Percentiles rank a stretch among this genome's conserved stretches.
These are phyloP conservation scores for Nicotiana noctiflora DNA, from an alignment of 257 asterid genomes.

Conservation along the genomic window DNA sequence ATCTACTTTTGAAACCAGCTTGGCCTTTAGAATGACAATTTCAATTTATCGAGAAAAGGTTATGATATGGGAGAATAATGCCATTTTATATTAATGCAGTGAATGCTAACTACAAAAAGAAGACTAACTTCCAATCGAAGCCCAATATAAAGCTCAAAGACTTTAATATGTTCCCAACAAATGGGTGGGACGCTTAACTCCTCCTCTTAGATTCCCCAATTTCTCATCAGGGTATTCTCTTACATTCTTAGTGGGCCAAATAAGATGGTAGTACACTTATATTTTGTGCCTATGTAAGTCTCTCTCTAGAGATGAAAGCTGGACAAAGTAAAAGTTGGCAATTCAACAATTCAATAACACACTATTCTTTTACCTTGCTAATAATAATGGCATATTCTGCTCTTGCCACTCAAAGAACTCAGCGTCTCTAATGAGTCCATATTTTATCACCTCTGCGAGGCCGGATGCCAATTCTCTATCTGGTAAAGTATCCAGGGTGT, in stretches of 20 bases:
- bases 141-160: not conserved
- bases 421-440: constrained; percentile 88
- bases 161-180: not conserved
- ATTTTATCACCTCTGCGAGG: constrained; percentile 88
- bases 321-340: not conserved
- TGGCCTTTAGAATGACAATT: not conserved
- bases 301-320: not conserved
- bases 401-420: constrained; percentile 98
- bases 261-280: not conserved
- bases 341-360: not conserved
- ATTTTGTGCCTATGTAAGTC: not conserved
- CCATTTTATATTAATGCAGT: not conserved
- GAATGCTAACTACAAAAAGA: not conserved
- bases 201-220: not conserved
- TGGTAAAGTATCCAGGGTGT: constrained; percentile 87
- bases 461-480: constrained; percentile 95
- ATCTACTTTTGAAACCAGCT: constrained; percentile 6
- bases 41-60: not conserved
- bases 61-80: not conserved
- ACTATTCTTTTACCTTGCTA: constrained; percentile 53
- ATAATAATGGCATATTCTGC: constrained; percentile 63
- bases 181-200: not conserved
- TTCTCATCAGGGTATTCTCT: not conserved
- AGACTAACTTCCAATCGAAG: not conserved
- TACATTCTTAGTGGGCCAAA: not conserved